phyloP scores from a whole-genome alignment of 352 stramenopile genomes.

The Phytophthora citricola region DNA sequence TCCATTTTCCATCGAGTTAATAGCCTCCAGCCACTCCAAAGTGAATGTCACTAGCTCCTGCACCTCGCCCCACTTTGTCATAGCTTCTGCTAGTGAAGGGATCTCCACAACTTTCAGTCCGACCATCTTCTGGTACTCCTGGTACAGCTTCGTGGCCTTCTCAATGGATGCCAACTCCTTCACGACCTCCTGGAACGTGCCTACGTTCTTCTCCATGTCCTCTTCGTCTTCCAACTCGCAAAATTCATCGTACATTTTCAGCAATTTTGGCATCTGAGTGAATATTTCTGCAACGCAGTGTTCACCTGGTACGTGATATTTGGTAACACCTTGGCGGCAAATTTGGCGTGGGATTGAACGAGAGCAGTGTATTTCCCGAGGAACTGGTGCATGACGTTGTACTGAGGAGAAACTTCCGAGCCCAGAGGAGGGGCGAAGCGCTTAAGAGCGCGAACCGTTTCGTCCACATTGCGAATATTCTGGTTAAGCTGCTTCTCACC shows the following conservation, averaged over 20 bases:
- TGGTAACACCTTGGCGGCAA: constrained; percentile 67
- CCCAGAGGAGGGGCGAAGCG: constrained; percentile 46
- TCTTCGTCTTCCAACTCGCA: constrained; percentile 51
- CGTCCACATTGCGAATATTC: constrained; percentile 76
- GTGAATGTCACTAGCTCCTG: constrained; percentile 63
- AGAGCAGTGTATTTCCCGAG: constrained; percentile 56
- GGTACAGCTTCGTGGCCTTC: constrained; percentile 62
- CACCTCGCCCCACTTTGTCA: constrained; percentile 56
- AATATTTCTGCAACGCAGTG: constrained; percentile 60
- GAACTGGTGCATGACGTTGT: constrained; percentile 59
- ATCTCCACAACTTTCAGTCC: constrained; percentile 69
- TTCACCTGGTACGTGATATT: constrained; percentile 77
- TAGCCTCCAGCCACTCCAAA: constrained; percentile 50
- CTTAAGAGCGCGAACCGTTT: constrained; percentile 59
- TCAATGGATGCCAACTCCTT: constrained; percentile 57
- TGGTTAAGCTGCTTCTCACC: constrained; percentile 65
- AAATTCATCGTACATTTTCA: constrained; percentile 63
- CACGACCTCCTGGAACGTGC: constrained; percentile 56
- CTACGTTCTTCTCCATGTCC: constrained; percentile 64
- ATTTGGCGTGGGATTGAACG: constrained; percentile 64
- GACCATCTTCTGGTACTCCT: constrained; percentile 77
- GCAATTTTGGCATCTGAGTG: constrained; percentile 53
- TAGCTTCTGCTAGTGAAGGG: constrained; percentile 51
- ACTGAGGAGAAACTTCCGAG: constrained; percentile 37
- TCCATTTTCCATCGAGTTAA: constrained; percentile 65